These are phyloP conservation scores for Schizosaccharomyces octosporus DNA, from an alignment of 805 yeast species.

Conservation along the genomic window DNA sequence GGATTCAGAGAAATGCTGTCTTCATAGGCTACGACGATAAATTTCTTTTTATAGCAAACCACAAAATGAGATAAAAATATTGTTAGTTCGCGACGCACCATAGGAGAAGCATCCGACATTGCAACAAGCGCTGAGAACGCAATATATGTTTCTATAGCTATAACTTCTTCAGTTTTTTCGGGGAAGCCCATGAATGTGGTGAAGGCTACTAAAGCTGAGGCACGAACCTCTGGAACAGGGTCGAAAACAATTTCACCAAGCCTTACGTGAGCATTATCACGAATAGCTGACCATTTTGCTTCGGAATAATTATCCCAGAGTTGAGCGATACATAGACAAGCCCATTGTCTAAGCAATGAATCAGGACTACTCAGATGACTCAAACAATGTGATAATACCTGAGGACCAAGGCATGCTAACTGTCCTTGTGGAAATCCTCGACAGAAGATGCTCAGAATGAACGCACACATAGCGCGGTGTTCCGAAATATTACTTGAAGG, in stretches of 20 bases:
- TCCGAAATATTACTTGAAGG: constrained; percentile 28
- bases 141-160: constrained; percentile 19
- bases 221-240: constrained; percentile 86
- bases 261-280: constrained; percentile 35
- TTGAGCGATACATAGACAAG: constrained; percentile 53
- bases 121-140: constrained; percentile 43
- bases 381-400: constrained; percentile 41
- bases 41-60: constrained; percentile 41
- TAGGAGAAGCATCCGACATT: constrained; percentile 67
- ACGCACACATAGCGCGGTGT: constrained; percentile 88
- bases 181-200: constrained; percentile 34
- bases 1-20: constrained; percentile 24
- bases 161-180: constrained; percentile 7
- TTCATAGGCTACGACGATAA: constrained; percentile 63
- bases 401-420: constrained; percentile 49
- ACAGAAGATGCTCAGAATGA: constrained; percentile 63
- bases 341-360: constrained; percentile 82
- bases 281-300: constrained; percentile 44
- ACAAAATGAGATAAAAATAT: constrained; percentile 56
- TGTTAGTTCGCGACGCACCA: constrained; percentile 67
- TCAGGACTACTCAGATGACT: constrained; percentile 46
- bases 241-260: constrained; percentile 41
- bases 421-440: constrained; percentile 63
- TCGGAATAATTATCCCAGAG: constrained; percentile 49
- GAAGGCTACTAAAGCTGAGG: constrained; percentile 54